Conservation (phyloP, 2,329 filamentous ascomycete species). For the Aureobasidium uvarum region DNA sequence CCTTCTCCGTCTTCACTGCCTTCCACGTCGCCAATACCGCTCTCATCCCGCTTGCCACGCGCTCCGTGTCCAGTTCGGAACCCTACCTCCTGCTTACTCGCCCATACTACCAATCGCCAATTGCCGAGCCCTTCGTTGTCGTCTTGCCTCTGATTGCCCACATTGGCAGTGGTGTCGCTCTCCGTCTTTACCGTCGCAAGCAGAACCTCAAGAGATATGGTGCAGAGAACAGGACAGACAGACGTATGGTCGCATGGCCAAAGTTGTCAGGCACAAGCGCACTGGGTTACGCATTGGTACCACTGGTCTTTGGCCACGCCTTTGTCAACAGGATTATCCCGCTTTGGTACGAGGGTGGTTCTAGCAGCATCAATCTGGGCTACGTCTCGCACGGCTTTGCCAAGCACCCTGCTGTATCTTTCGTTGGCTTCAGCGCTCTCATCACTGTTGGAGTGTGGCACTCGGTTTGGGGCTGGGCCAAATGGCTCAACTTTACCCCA, state of each 20-base stretch:
- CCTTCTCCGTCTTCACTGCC: slow-evolving; percentile 71
- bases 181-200: slow-evolving; percentile 71
- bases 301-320: slow-evolving; percentile 67
- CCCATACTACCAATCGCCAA: slow-evolving; percentile 83
- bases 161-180: slow-evolving; percentile 69
- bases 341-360: slow-evolving; percentile 74
- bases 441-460: slow-evolving; percentile 69
- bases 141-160: slow-evolving; percentile 72
- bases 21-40: slow-evolving; percentile 81
- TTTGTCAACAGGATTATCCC: slow-evolving; percentile 75
- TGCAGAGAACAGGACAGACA: slow-evolving; percentile 58
- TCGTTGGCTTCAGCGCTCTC: slow-evolving; percentile 66
- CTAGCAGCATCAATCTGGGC: slow-evolving; percentile 77
- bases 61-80: slow-evolving; percentile 71
- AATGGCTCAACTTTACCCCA: slow-evolving; percentile 69
- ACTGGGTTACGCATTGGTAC: slow-evolving; percentile 68
- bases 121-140: slow-evolving; percentile 77
- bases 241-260: slow-evolving; percentile 62
- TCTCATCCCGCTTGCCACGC: slow-evolving; percentile 71
- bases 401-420: slow-evolving; percentile 64
- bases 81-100: slow-evolving; percentile 86
- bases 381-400: slow-evolving; percentile 86
- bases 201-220: slow-evolving; percentile 75
- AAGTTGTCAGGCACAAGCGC: slow-evolving; percentile 65
- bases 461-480: slow-evolving; percentile 80